Evolutionary conservation across 2,329 filamentous ascomycete species (phyloP).

Genomic region (Tolypocladium tundrense): DNA sequence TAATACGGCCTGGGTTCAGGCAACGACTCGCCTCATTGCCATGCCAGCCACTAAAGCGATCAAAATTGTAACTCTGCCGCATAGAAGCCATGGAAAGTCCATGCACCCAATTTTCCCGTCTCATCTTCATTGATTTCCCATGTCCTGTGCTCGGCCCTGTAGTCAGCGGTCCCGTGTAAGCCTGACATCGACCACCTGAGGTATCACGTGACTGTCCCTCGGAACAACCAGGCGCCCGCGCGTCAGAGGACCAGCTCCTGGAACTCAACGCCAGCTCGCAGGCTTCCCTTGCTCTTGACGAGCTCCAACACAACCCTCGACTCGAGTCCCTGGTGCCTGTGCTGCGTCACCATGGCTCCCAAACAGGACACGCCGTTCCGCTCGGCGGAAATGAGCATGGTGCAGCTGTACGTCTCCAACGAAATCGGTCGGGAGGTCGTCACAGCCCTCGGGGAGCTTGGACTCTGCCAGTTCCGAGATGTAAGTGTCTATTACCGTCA

Average conservation of each 20-base stretch:
- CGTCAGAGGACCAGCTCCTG: conserved; percentile 7
- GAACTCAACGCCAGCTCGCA: conserved; percentile 14
- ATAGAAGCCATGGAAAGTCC: neutral
- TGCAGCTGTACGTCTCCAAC: conserved; percentile 98
- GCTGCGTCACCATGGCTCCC: conserved; percentile 44
- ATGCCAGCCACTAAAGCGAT: neutral
- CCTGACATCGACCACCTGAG: conserved; percentile 2
- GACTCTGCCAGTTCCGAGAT: conserved; percentile 94
- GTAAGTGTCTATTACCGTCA: conserved; percentile 41
- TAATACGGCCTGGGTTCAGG: neutral
- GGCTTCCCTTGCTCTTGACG: conserved; percentile 15
- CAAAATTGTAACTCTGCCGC: neutral
- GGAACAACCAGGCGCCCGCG: conserved; percentile 16
- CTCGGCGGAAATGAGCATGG: conserved; percentile 99
- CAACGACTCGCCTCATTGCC: neutral
- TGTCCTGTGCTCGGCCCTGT: neutral
- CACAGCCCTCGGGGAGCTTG: conserved; percentile 90
- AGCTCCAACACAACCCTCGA: conserved; percentile 18
- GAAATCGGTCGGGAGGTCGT: conserved; percentile 98
- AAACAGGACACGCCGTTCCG: conserved; percentile 92
- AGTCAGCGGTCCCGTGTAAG: neutral
- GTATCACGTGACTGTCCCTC: conserved; percentile 13
- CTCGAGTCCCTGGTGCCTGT: conserved; percentile 18
- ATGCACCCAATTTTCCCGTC: neutral
- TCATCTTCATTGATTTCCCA: neutral